A percentile compares a stretch with the other conserved stretches of the same genome.
These are phyloP conservation scores for Vitis hybrid DNA, from an alignment of 177 flowering plant genomes.

Conservation along the genomic window DNA sequence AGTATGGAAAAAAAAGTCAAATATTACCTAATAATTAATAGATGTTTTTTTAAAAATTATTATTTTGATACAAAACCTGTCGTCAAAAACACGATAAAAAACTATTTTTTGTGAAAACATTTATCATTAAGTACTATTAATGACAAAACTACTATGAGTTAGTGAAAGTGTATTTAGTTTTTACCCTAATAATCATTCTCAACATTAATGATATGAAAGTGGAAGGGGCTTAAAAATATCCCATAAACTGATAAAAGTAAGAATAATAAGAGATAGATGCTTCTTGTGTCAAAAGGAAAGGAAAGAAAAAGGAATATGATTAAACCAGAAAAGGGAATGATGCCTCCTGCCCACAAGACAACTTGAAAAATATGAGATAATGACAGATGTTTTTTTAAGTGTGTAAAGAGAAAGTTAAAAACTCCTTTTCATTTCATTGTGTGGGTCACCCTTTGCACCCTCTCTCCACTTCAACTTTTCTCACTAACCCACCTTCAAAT, in stretches of 20 bases:
- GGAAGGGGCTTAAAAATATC: too few relatives aligned
- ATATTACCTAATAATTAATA: too few relatives aligned
- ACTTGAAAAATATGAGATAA: background rate
- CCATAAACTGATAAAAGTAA: background rate
- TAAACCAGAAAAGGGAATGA: slow-evolving; percentile 4
- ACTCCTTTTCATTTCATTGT: background rate
- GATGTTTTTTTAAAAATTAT: too few relatives aligned
- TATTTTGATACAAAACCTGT: fast-evolving
- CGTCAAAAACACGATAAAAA: fast-evolving
- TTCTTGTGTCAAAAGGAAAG: background rate
- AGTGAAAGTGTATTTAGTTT: background rate
- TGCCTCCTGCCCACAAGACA: slow-evolving; percentile 13
- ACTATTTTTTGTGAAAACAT: too few relatives aligned
- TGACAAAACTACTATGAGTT: background rate
- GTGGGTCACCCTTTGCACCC: background rate
- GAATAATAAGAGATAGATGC: background rate
- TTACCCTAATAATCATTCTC: too few relatives aligned
- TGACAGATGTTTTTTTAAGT: background rate
- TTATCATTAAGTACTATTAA: too few relatives aligned
- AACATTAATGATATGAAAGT: background rate
- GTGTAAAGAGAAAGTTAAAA: background rate
- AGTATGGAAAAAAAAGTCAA: too few relatives aligned
- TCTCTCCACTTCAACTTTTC: too few relatives aligned
- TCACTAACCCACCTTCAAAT: too few relatives aligned
- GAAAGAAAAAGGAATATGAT: background rate